These are phyloP conservation scores for Odontarrhena argentea DNA, from an alignment of 345 rosid species.

Conservation along the genomic window DNA sequence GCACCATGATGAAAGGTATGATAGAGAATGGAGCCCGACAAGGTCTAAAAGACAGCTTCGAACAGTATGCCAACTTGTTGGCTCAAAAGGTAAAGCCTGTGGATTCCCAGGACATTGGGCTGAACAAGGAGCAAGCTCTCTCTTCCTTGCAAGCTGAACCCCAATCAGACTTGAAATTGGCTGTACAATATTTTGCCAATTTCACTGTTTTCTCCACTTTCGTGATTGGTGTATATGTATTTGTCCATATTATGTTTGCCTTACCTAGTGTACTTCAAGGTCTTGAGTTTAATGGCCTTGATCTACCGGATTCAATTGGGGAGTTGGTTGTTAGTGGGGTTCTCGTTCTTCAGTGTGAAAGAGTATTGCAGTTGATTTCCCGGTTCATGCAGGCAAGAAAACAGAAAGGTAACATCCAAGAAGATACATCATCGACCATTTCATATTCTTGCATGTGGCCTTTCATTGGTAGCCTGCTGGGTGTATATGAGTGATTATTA, in stretches of 20 bases:
- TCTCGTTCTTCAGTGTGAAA: slow-evolving; percentile 79
- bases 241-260: slow-evolving; percentile 70
- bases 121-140: slow-evolving; percentile 81
- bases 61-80: slow-evolving; percentile 60
- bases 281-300: slow-evolving; percentile 91
- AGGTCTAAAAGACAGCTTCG: slow-evolving; percentile 83
- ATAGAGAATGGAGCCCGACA: slow-evolving; percentile 88
- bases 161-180: slow-evolving; percentile 84
- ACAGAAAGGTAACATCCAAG: slow-evolving; percentile 61
- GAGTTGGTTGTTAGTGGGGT: slow-evolving; percentile 80
- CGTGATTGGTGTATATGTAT: slow-evolving; percentile 67
- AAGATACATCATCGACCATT: slow-evolving; percentile 10
- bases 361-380: slow-evolving; percentile 64
- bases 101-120: slow-evolving; percentile 76
- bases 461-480: slow-evolving; percentile 16
- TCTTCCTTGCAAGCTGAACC: slow-evolving; percentile 85
- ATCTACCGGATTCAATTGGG: slow-evolving; percentile 90
- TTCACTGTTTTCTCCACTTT: slow-evolving; percentile 74
- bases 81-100: slow-evolving; percentile 72
- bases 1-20: slow-evolving; percentile 93
- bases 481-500: slow-evolving; percentile 26
- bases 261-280: slow-evolving; percentile 73
- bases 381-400: slow-evolving; percentile 89
- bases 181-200: slow-evolving; percentile 78
- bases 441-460: slow-evolving; percentile 8